Base-by-base conservation (phyloP, 768 basidiomycete species). In the Obba rivulosa region DNA sequence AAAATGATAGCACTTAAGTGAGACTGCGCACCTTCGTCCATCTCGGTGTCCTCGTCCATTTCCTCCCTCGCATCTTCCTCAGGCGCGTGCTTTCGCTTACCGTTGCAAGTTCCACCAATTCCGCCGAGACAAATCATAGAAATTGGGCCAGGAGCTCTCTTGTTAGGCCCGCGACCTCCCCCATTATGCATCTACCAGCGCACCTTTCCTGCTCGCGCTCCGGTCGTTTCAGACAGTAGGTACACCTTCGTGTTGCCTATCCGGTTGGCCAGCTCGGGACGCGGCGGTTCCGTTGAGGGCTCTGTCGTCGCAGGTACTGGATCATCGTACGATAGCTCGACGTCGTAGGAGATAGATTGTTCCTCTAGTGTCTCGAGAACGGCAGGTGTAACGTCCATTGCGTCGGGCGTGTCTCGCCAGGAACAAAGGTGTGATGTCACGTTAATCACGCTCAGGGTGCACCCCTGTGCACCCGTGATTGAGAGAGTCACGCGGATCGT, bases 161-260 rank as follows among this genome's bases (percentile, higher is more conserved):
- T 62, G 75, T 83, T 68, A 82, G 72, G 64, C 57, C 52, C 52
- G 41, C 69, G 63, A 63, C 63, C 62, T 55, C 62, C 55, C 55
- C 49, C 66, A 53, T 66, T 59, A 58, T 64, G 64, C 69, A 66
- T 59, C 64, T 65, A 64, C 69, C 67, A 68, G 74, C 84, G 78
- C 76, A 91, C 88, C 85, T 90, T 90, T 65, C 77, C 78, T 56
- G 67, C 71, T 51, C 74, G 78, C 54, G 73, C 66, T 51, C 76
- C 71, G n/a, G 76, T 69, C 31, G 83, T 70, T 57, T 90, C 88
- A 45, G 83, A 75, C 53, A 88, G 76, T 23, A 90, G 65, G 67
- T 91, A 92, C n/a, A 90, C 78, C 65, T 85, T 88, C 41, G 76
- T 75, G 43, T 58, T 77, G 41, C 87, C 77, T 38, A 90, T 89